A percentile compares a stretch with the other conserved stretches of the same genome.
Conservation (phyloP, 805 yeast species). For the Metschnikowia koreensis region DNA sequence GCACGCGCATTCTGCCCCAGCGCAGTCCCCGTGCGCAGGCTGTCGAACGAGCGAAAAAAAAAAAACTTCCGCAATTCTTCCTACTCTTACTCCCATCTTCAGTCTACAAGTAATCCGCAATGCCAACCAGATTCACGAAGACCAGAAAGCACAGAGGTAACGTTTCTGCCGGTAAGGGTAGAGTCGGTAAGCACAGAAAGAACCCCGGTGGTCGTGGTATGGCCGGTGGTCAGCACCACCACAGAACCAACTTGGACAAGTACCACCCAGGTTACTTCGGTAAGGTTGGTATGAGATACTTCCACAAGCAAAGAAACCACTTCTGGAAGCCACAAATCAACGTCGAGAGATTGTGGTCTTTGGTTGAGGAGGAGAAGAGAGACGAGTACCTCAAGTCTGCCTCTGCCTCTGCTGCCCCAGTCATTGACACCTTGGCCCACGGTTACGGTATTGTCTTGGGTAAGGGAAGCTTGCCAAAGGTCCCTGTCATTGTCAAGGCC, state of each 20-base stretch:
- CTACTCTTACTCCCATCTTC: conserved; percentile 13
- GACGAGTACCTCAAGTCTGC: conserved; percentile 87
- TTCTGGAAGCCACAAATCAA: conserved; percentile 98
- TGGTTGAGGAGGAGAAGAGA: conserved; percentile 90
- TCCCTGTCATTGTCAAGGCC: conserved; percentile 98
- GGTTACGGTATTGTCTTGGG: conserved; percentile 99
- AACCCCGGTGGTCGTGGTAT: conserved; percentile 99
- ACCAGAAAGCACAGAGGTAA: conserved; percentile 99
- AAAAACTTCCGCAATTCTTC: conserved; percentile 14
- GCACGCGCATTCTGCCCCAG: conserved; percentile 5
- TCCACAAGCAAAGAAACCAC: conserved; percentile 92
- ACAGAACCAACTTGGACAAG: conserved; percentile 99
- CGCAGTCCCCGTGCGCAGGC: conserved; percentile 7
- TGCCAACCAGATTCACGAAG: conserved; percentile 99
- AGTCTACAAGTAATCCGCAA: conserved; percentile 32
- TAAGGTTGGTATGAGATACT: conserved; percentile 99
- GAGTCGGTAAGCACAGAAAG: conserved; percentile 99
- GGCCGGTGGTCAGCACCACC: conserved; percentile 99
- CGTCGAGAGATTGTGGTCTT: conserved; percentile 98
- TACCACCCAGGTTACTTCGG: conserved; percentile 99
- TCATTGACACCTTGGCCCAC: conserved; percentile 97
- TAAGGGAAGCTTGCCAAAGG: conserved; percentile 97
- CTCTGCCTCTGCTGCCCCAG: conserved; percentile 91
- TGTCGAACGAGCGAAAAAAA: conserved; percentile 11
- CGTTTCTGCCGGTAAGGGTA: conserved; percentile 99